These are phyloP conservation scores for Iris macrosiphon DNA, from an alignment of 106 monocot species.

Conservation along the genomic window DNA sequence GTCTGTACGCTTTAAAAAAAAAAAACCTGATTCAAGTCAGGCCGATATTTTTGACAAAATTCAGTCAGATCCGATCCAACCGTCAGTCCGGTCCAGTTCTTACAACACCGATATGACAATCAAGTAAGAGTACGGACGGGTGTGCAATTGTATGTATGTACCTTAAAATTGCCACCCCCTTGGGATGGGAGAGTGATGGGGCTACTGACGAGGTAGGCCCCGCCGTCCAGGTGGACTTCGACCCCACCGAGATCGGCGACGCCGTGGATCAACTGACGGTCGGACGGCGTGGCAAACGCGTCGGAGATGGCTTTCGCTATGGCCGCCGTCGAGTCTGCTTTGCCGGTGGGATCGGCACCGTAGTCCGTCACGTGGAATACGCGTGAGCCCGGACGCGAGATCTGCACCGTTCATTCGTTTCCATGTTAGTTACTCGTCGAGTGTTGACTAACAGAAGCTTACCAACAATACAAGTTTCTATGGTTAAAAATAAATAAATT, in stretches of 20 bases:
- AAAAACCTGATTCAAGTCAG: too few relatives aligned
- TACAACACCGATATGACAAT: too few relatives aligned
- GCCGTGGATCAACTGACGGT: conserved; percentile 28
- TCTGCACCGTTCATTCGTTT: not conserved
- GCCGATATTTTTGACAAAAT: too few relatives aligned
- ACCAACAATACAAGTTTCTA: too few relatives aligned
- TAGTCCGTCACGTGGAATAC: conserved; percentile 62
- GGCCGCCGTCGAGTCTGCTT: conserved; percentile 41
- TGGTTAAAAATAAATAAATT: too few relatives aligned
- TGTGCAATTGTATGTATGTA: not conserved
- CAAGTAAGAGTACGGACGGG: too few relatives aligned
- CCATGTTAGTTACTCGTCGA: too few relatives aligned
- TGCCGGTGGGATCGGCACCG: conserved; percentile 75
- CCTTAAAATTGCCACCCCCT: conserved; percentile 62
- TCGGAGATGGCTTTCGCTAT: conserved; percentile 44
- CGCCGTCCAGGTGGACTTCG: conserved; percentile 64
- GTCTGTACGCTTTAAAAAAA: too few relatives aligned
- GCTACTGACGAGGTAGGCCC: conserved; percentile 37
- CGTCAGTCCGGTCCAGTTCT: too few relatives aligned
- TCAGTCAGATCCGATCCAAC: too few relatives aligned
- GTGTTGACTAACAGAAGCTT: too few relatives aligned
- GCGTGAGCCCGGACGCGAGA: conserved; percentile 14
- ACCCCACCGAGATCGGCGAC: conserved; percentile 63
- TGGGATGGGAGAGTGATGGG: conserved; percentile 44
- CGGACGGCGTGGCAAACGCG: conserved; percentile 27